Evolutionary conservation across 352 stramenopile species (phyloP), one percentile per base, ranked within the genome.

Genomic region (Elongisporangium undulatum): DNA sequence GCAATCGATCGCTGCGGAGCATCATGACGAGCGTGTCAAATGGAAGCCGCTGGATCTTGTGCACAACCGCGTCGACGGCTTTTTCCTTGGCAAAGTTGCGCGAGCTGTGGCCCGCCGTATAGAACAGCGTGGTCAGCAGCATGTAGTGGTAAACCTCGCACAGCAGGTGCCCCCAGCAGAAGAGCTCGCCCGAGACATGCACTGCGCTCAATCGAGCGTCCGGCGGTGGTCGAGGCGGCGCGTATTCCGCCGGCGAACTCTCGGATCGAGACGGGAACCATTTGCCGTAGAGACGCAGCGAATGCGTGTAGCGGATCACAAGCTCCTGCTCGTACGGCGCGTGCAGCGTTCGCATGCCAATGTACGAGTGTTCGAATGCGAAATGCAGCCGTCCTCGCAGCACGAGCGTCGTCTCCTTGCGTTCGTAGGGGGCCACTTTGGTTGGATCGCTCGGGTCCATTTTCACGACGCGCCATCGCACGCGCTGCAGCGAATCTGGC

Each of bases 121-220:
- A 90, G 51, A 93, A 93, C 4, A 91, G 63, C 45, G 81, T 85
- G 20, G 70, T 74, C 9, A 77, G 61, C 16, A 88, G 66, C 39
- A 93, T 54, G 50, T 79, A 89, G 59, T 93, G 83, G 48, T 89
- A 89, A 56, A 87, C 51, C 17, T 82, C 88, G 66, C 79, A 89
- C 4, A 90, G 56, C 3, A 66, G 69, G 24, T 90, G 69, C 50
- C 75, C 77, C 83, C 81, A 91, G 16, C 82, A 52, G 34, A 80
- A 80, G 38, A 75, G 66, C 34, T 74, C 63, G 4, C 66, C 69
- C 6, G 58, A 65, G 55, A 80, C 75, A 4, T 55, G 55, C 1
- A 63, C 58, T 26, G 55, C 22, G 49, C 41, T 24, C 52, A 4
- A 34, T 58, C 20, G 29, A 49, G 10, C 45, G 8, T 38, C 59